Evolutionary conservation across 371 early-diverging fungal genomes (phyloP), one percentile per base, ranked within the genome.

Genomic region (Gilbertella persicaria): DNA sequence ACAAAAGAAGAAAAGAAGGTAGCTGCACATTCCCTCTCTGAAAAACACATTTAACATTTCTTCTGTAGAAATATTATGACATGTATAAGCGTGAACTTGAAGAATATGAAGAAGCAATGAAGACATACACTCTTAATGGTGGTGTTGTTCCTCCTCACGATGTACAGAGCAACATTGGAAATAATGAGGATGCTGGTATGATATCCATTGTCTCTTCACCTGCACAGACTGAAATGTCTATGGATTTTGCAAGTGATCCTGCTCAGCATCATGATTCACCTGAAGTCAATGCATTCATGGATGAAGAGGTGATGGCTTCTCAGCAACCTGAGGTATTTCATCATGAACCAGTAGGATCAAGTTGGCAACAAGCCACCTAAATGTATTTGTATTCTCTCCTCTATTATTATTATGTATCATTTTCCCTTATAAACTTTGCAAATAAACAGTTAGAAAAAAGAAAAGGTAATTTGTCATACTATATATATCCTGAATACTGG

Each of bases 1-100:
- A 52, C 68, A 20, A 64, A 66, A 41, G 78, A 80, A 39, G 76
- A 79, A 56, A 80, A 82, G 54, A 61, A 71, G 66, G 83, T 75
- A 72, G 53, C 21, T 8, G 9, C 4, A 50, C 8, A 28, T 33
- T n/a, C n/a, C n/a, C n/a, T n/a, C n/a, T n/a, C n/a, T n/a, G n/a
- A n/a, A n/a, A n/a, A n/a, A n/a, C n/a, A n/a, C n/a, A n/a, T n/a
- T n/a, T 35, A 8, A 17, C 14, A 12, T 12, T 29, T 17, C 3
- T 28, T 6, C 38, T 26, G 26, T 48, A 81, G 82, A 67, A 69
- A 69, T 82, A 82, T 45, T 75, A 73, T 48, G 77, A 73, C 28
- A 67, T 73, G 69, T 81, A 76, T 39, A 67, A 72, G 36, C 71
- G 69, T 33, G 78, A 78, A 50, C 58, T 70, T 55, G 62, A 77